Percentiles rank a stretch among this genome's conserved stretches.
These are phyloP conservation scores for Gaertneriomyces sp. DNA, from an alignment of 192 early-diverging fungal genomes.

Conservation along the genomic window DNA sequence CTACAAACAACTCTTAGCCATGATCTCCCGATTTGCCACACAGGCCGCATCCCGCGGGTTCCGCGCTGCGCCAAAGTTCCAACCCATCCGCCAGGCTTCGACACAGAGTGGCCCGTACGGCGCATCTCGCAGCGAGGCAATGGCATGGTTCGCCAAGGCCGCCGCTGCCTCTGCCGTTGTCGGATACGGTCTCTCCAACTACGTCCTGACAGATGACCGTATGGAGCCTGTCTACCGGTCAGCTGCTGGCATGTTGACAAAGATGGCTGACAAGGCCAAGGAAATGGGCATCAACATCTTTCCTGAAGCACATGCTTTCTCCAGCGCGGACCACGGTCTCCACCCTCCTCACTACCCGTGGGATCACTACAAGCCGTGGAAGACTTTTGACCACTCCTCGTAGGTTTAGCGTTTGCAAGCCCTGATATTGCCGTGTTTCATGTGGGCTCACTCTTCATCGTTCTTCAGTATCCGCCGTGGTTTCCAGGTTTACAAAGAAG, in stretches of 20 bases:
- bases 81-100: slow-evolving; percentile 1
- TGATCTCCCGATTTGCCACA: too few relatives aligned
- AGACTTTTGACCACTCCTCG: slow-evolving; percentile 91
- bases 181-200: slow-evolving; percentile 41
- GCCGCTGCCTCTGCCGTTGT: slow-evolving; percentile 31
- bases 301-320: slow-evolving; percentile 55
- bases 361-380: slow-evolving; percentile 75
- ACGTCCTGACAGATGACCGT: slow-evolving; percentile 43
- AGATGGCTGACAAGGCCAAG: slow-evolving; percentile 26
- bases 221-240: slow-evolving; percentile 16
- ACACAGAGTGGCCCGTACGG: slow-evolving; percentile 6
- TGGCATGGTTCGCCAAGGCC: slow-evolving; percentile 40
- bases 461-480: slow-evolving; percentile 87
- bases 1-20: too few relatives aligned
- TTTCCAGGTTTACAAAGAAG: slow-evolving; percentile 98
- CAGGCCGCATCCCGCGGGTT: not conserved
- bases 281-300: slow-evolving; percentile 37
- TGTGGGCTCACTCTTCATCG: not conserved
- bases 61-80: not conserved
- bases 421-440: slow-evolving; percentile 16
- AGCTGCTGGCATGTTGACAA: slow-evolving; percentile 2
- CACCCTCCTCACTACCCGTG: slow-evolving; percentile 87
- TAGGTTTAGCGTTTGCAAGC: slow-evolving; percentile 39
- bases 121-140: slow-evolving; percentile 19
- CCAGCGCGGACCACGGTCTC: slow-evolving; percentile 85